Conservation (phyloP, 2,329 filamentous ascomycete species). For the Penicillium psychrosexuale region DNA sequence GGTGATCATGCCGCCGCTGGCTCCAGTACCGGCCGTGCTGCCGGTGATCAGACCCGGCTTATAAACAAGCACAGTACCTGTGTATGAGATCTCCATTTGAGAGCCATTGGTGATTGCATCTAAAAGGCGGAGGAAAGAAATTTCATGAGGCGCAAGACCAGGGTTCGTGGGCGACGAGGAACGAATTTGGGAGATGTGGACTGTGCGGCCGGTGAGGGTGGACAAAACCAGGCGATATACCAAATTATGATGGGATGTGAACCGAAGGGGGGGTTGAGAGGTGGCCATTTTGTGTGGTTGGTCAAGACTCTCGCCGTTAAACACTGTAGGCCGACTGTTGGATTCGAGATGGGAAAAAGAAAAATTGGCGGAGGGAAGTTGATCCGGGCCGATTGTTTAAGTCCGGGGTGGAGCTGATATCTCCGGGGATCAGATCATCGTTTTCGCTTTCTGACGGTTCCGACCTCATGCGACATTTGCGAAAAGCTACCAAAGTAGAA, state of each 20-base stretch:
- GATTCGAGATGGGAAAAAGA: slow-evolving; percentile 23
- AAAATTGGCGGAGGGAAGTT: slow-evolving; percentile 32
- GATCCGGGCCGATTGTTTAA: slow-evolving; percentile 30
- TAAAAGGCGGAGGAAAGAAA: slow-evolving; percentile 91
- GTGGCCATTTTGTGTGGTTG: slow-evolving; percentile 36
- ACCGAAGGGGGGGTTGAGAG: slow-evolving; percentile 58
- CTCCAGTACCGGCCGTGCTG: slow-evolving; percentile 70
- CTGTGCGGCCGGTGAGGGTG: slow-evolving; percentile 81
- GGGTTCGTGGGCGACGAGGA: slow-evolving; percentile 79
- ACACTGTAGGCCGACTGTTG: neutral
- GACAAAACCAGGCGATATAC: slow-evolving; percentile 81
- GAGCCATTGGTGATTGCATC: slow-evolving; percentile 94
- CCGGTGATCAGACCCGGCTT: slow-evolving; percentile 90
- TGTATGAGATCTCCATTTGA: slow-evolving; percentile 92
- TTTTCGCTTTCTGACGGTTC: neutral
- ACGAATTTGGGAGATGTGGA: slow-evolving; percentile 93
- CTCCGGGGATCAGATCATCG: slow-evolving; percentile 21
- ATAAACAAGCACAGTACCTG: slow-evolving; percentile 88
- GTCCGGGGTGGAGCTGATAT: slow-evolving; percentile 22
- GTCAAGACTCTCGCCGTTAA: slow-evolving; percentile 9
- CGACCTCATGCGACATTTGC: neutral
- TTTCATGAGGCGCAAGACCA: slow-evolving; percentile 85
- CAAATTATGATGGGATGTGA: slow-evolving; percentile 81
- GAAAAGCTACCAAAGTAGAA: neutral
- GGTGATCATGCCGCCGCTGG: slow-evolving; percentile 69